Percentiles rank a stretch among this genome's conserved stretches.
Conservation (phyloP, 805 yeast species). For the Wickerhamomyces ciferrii region DNA sequence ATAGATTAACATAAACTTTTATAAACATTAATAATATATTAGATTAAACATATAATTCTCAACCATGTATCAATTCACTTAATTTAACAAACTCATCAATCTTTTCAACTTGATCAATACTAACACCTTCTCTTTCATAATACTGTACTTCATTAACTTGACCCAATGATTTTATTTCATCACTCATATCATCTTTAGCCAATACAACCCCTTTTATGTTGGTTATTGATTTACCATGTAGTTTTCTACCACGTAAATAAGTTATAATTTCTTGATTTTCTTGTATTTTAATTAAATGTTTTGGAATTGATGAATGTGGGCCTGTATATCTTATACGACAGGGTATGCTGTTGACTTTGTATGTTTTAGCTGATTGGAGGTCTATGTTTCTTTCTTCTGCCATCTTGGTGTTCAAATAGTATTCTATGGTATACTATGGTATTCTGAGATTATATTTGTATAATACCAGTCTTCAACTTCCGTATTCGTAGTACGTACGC, state of each 20-base stretch:
- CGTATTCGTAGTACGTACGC: not conserved
- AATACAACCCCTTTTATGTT: constrained; percentile 13
- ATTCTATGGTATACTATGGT: not conserved
- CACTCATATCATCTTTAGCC: constrained; percentile 11
- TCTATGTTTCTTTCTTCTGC: not conserved
- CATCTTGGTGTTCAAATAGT: not conserved
- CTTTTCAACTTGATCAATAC: constrained; percentile 18
- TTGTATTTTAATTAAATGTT: constrained; percentile 12
- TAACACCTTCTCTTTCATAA: constrained; percentile 35
- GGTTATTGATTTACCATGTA: constrained; percentile 21
- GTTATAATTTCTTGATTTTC: constrained; percentile 11
- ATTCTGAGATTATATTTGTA: too few species aligned
- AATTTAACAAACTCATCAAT: constrained; percentile 23
- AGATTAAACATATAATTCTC: not conserved
- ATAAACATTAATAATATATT: constrained; percentile 10
- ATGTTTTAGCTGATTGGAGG: not conserved
- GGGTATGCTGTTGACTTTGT: constrained; percentile 19
- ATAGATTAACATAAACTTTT: constrained; percentile 8
- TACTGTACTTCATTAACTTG: constrained; percentile 15
- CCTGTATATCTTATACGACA: constrained; percentile 21
- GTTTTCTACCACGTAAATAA: constrained; percentile 30
- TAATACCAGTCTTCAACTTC: too few species aligned
- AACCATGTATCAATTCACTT: constrained; percentile 19
- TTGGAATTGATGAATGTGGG: constrained; percentile 6
- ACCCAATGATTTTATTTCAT: constrained; percentile 13